phyloP scores from a whole-genome alignment of 441 rosid genomes.

The Erodium moschatum region DNA sequence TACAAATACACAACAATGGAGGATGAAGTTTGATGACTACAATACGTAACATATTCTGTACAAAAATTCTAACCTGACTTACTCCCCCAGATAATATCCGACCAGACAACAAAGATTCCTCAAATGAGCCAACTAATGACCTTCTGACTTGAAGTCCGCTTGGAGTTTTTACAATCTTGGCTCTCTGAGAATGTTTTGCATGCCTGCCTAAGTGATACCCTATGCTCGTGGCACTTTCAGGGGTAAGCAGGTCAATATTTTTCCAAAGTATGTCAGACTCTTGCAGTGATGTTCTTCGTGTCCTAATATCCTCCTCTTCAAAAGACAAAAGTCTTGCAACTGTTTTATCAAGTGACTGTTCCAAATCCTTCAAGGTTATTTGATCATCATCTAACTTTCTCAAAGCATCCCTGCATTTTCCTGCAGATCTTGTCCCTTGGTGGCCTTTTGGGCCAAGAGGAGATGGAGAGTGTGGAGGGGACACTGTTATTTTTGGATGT shows the following conservation, averaged over 20 bases:
- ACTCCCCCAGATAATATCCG: constrained; percentile 38
- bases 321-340: constrained; percentile 25
- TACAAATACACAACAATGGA: not conserved
- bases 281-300: constrained; percentile 20
- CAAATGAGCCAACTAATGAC: constrained; percentile 57
- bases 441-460: constrained; percentile 48
- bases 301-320: constrained; percentile 21
- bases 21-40: not conserved
- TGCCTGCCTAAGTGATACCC: constrained; percentile 25
- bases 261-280: constrained; percentile 23
- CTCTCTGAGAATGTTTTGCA: constrained; percentile 21
- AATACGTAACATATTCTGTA: not conserved
- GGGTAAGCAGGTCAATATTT: constrained; percentile 23
- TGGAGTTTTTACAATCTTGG: constrained; percentile 28
- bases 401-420: constrained; percentile 17
- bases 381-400: constrained; percentile 26
- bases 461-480: constrained; percentile 36
- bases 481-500: constrained; percentile 27
- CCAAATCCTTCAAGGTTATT: constrained; percentile 35
- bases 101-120: constrained; percentile 57
- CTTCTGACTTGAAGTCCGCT: constrained; percentile 36
- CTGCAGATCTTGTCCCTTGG: constrained; percentile 26
- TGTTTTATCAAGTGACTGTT: constrained; percentile 35
- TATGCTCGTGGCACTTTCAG: constrained; percentile 20
- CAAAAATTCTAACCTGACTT: constrained; percentile 35